Evolutionary conservation across 139 green algal species (phyloP).

Genomic region (Tetraselmis chui): DNA sequence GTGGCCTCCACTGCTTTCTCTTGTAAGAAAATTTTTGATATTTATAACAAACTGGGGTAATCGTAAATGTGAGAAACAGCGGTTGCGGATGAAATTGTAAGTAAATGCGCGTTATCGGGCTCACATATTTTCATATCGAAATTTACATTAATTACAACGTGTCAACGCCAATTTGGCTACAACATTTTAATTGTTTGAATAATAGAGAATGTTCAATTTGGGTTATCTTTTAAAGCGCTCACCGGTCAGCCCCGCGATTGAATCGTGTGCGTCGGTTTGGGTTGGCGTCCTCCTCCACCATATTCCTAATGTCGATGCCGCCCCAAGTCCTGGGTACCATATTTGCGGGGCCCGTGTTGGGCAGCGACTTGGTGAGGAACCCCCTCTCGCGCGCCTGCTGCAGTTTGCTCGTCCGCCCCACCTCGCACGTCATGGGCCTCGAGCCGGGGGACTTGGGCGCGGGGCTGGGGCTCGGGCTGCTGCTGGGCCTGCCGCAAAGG

Average conservation of each 20-base stretch:
- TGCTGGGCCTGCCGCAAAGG: background rate
- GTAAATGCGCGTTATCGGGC: no score
- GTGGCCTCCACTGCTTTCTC: no score
- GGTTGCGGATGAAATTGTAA: no score
- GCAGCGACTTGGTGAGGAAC: background rate
- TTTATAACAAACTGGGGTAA: no score
- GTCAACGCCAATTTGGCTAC: no score
- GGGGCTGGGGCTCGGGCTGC: background rate
- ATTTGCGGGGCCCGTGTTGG: background rate
- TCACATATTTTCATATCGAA: no score
- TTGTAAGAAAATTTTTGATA: no score
- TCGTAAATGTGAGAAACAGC: no score
- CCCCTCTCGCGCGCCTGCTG: background rate
- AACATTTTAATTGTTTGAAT: no score
- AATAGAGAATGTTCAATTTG: no score
- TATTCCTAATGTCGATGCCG: background rate
- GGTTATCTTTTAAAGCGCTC: no score
- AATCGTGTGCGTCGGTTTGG: background rate
- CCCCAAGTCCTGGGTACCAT: background rate
- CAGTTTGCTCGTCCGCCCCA: background rate
- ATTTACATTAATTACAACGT: no score
- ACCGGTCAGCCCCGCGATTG: background rate
- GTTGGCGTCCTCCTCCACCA: background rate
- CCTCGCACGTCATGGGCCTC: background rate
- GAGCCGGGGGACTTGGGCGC: background rate